phyloP scores from a whole-genome alignment of 306 rosid species.

The Lathyrus oleraceus region DNA sequence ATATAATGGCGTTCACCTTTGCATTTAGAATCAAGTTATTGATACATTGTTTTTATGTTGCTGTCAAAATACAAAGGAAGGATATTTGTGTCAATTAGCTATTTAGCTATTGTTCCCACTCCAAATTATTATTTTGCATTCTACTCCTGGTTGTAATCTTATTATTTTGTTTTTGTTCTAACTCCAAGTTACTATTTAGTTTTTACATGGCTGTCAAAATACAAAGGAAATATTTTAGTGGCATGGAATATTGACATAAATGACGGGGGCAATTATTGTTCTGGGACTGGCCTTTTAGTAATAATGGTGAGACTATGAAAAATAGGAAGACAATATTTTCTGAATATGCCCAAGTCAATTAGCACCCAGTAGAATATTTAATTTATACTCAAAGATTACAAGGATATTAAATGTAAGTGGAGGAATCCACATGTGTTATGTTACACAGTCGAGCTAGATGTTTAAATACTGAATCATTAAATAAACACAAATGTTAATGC shows the following conservation, averaged over 20 bases:
- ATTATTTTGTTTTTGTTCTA: background rate
- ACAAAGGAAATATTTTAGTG: background rate
- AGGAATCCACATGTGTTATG: background rate
- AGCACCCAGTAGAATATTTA: background rate
- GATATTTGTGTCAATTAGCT: background rate
- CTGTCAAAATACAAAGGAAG: background rate
- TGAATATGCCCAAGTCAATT: background rate
- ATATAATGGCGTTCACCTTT: background rate
- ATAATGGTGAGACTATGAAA: background rate
- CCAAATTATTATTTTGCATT: background rate
- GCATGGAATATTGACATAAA: background rate
- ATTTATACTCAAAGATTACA: background rate
- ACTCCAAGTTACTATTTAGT: background rate
- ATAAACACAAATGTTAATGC: background rate
- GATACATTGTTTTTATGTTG: background rate
- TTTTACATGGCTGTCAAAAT: background rate
- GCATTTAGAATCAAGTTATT: background rate
- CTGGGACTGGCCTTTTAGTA: background rate
- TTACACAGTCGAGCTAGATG: background rate
- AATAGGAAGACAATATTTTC: background rate
- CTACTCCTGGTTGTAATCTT: background rate
- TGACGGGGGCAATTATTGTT: background rate
- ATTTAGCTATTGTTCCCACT: background rate
- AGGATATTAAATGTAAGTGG: constrained; percentile 4
- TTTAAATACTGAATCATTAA: background rate